Evolutionary conservation across 805 yeast genomes (phyloP).

Genomic region (Candida palmyrensis): DNA sequence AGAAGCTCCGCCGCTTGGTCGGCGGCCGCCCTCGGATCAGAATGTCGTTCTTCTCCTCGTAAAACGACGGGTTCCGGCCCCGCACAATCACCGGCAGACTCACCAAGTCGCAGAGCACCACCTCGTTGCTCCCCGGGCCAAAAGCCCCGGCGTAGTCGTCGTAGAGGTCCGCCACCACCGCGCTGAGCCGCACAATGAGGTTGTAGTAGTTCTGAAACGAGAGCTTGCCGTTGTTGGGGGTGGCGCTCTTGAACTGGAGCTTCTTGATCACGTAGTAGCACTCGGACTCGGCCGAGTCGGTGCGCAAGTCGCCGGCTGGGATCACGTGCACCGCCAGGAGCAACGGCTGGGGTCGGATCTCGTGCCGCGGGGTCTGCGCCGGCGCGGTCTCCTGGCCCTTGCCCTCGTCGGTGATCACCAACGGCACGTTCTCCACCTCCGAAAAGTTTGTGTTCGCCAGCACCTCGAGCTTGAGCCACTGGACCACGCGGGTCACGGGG

Average conservation of each 20-base stretch:
- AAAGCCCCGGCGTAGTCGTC: slow-evolving; percentile 28
- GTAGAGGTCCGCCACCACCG: slow-evolving; percentile 33
- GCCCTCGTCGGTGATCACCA: slow-evolving; percentile 22
- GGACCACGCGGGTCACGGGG: slow-evolving; percentile 30
- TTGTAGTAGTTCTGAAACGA: slow-evolving; percentile 43
- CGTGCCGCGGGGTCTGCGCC: slow-evolving; percentile 1
- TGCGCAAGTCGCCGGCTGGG: background rate
- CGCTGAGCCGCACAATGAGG: slow-evolving; percentile 27
- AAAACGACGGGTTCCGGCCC: slow-evolving; percentile 60
- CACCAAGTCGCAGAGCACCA: slow-evolving; percentile 22
- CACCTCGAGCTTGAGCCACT: slow-evolving; percentile 33
- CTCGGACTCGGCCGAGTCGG: slow-evolving; percentile 13
- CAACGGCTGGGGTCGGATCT: background rate
- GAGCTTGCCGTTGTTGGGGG: slow-evolving; percentile 47
- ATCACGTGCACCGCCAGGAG: background rate
- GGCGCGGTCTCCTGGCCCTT: slow-evolving; percentile 11
- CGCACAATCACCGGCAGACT: slow-evolving; percentile 51
- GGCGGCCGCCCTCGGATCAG: slow-evolving; percentile 27
- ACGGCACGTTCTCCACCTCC: slow-evolving; percentile 24
- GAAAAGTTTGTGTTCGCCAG: slow-evolving; percentile 30
- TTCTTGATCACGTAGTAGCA: slow-evolving; percentile 32
- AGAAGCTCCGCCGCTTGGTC: slow-evolving; percentile 14
- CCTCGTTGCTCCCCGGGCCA: slow-evolving; percentile 21
- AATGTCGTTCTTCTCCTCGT: slow-evolving; percentile 47
- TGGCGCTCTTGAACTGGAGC: slow-evolving; percentile 46